A percentile compares a stretch with the other conserved stretches of the same genome.
Conservation (phyloP, 2,329 filamentous ascomycete genomes). For the Aspergillus chevalieri region DNA sequence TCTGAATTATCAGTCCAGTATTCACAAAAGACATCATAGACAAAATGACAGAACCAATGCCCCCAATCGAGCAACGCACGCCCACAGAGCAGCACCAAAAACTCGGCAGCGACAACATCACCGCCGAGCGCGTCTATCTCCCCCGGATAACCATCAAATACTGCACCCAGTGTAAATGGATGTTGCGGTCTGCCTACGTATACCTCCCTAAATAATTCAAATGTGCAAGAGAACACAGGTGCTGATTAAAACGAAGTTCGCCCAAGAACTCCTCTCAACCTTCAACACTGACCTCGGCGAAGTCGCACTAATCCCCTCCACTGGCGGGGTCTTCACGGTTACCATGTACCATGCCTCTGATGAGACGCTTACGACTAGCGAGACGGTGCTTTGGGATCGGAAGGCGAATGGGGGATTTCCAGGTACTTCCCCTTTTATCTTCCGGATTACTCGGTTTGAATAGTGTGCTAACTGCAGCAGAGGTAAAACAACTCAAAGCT, state of each 20-base stretch:
- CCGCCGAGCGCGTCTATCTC: constrained; percentile 30
- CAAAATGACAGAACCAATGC: constrained; percentile 12
- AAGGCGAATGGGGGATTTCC: constrained; percentile 85
- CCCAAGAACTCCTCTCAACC: constrained; percentile 90
- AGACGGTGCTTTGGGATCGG: constrained; percentile 75
- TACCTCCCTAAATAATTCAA: constrained; percentile 17
- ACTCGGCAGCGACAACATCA: constrained; percentile 2
- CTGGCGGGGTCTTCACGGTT: constrained; percentile 77
- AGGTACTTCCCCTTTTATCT: constrained; percentile 35
- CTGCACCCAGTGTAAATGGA: constrained; percentile 93
- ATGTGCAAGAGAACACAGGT: not conserved
- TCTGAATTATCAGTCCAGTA: not conserved
- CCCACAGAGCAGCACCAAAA: constrained; percentile 1
- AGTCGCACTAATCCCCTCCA: constrained; percentile 76
- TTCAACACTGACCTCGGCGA: constrained; percentile 81
- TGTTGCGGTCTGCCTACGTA: constrained; percentile 80
- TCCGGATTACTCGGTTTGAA: not conserved
- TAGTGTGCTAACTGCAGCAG: constrained; percentile 30
- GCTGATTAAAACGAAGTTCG: constrained; percentile 50
- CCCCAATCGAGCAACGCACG: constrained; percentile 8
- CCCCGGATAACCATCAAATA: constrained; percentile 83
- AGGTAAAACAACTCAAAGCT: constrained; percentile 86
- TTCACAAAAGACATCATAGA: not conserved
- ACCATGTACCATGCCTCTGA: constrained; percentile 46
- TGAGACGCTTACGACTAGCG: constrained; percentile 28